Base-by-base conservation (phyloP, 2,329 filamentous ascomycete species). In the Fusarium devonianum region DNA sequence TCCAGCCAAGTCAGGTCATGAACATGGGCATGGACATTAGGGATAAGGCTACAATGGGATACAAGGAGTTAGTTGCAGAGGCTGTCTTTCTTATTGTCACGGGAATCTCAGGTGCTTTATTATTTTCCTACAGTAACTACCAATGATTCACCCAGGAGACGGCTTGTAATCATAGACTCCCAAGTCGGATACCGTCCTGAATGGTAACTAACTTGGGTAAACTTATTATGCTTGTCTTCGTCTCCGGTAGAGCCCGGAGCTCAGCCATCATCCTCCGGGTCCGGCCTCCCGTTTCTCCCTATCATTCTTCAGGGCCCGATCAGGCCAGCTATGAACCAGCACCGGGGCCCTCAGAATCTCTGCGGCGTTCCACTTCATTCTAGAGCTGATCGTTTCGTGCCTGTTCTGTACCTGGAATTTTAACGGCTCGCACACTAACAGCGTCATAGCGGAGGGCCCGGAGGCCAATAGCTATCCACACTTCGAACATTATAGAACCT, bases 371-470 rank as follows among this genome's bases (percentile, higher is more conserved):
- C 47, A 40, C 32, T 38, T 30, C 28, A 33, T 54, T 53, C 54
- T 26, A 26, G 4, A n/a, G 10, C 28, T 3, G n/a, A 7, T 30
- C 13, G 23, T 22, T 49, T 45, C 50, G 41, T n/a, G n/a, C n/a
- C n/a, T n/a, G n/a, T n/a, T n/a, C n/a, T n/a, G 52, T 52, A 56
- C 51, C 46, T 43, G 40, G n/a, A 50, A 16, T 42, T 40, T 39
- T 40, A 34, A 14, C 12, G 36, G 16, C 46, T 37, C 30, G 29
- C 32, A 36, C 41, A 47, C 55, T 28, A 41, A 41, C 23, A 52
- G 33, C 56, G 56, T 56, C 56, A 58, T 58, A 58, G 55, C 56
- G 55, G 55, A 58, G 50, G 54, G 33, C 41, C 14, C 23, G 32
- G 33, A 36, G 23, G 22, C 8, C 22, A 10, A 25, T n/a, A n/a